Evolutionary conservation across 1,284 basidiomycete species (phyloP), one percentile per base, ranked within the genome.

Genomic region (Vanrija sp.): DNA sequence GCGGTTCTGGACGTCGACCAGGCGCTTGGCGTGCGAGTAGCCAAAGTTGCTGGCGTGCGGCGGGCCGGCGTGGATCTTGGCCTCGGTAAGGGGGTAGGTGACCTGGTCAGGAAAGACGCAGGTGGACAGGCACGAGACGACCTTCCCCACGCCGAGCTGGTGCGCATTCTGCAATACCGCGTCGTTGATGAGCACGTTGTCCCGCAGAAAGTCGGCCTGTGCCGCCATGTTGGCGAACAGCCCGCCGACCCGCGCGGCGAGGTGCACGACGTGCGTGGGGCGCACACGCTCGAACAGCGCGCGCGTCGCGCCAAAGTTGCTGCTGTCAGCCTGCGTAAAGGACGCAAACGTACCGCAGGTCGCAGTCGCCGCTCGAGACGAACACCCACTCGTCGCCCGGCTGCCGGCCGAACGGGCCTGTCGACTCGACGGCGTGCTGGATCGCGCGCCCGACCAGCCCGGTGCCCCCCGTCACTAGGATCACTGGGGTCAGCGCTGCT

Each of bases 1-100:
- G 59, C 89, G 89, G 69, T 94, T 94, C 70, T 91, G 88, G 2
- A 93, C 84, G 71, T 94, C 91, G 3, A 95, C 89, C 79, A 94
- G 82, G n/a, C 91, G 81, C 77, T 95, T 95, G 35, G 89, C 89
- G 64, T 94, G 86, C 1, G 91, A 86, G 65, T 95, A 95, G 16
- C 90, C 91, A 77, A 89, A 93, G 80, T 94, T 94, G 63, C 63
- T 65, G 10, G 27, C 80, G 68, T 94, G 91, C 5, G 91, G 91
- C 27, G 87, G 87, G 7, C 91, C 91, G 36, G 82, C 80, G 73
- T 95, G 91, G 54, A 94, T 85, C 77, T 89, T 91, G 56, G 80
- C 83, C 77, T 94, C 91, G 61, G 89, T 87, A n/a, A 95, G 82
- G 7, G 91, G 91, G 71, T 92, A 94, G 51, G 82, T 80, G 35